Conservation (phyloP, 192 early-diverging fungal species). For the Backusella westeae region DNA sequence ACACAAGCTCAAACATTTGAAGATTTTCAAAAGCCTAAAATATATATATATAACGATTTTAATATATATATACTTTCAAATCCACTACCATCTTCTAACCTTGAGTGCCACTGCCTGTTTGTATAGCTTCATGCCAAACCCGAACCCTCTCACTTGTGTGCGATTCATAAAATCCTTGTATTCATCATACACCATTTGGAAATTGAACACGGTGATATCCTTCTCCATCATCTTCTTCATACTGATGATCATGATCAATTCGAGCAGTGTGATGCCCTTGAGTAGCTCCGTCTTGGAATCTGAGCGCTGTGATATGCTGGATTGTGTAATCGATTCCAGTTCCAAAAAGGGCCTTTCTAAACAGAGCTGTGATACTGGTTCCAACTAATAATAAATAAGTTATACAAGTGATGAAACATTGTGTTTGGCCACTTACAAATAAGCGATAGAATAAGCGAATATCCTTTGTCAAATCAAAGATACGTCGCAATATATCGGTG, state of each 20-base stretch:
- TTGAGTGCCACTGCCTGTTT: slow-evolving; percentile 84
- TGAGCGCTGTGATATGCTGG: slow-evolving; percentile 41
- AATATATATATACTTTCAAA: not conserved
- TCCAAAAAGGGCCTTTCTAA: slow-evolving; percentile 35
- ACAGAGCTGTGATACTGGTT: slow-evolving; percentile 40
- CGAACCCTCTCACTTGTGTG: slow-evolving; percentile 46
- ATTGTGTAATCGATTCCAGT: slow-evolving; percentile 36
- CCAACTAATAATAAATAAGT: slow-evolving; percentile 32
- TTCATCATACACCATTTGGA: slow-evolving; percentile 94
- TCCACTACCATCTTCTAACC: slow-evolving; percentile 31
- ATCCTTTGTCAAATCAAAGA: slow-evolving; percentile 59
- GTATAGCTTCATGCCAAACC: slow-evolving; percentile 65
- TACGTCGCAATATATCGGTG: slow-evolving; percentile 42
- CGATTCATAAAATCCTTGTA: slow-evolving; percentile 81
- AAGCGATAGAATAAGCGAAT: slow-evolving; percentile 51
- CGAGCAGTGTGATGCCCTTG: slow-evolving; percentile 74
- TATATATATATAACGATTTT: not conserved
- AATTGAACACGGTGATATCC: slow-evolving; percentile 77
- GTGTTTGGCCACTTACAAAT: slow-evolving; percentile 36
- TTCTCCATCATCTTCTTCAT: slow-evolving; percentile 70
- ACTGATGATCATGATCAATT: slow-evolving; percentile 75
- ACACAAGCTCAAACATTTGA: slow-evolving; percentile 65
- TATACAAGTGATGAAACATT: no score
- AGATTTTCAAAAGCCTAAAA: slow-evolving; percentile 79
- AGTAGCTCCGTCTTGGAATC: slow-evolving; percentile 55